Conservation (phyloP, 352 stramenopile genomes). For the Phytophthora quininea region DNA sequence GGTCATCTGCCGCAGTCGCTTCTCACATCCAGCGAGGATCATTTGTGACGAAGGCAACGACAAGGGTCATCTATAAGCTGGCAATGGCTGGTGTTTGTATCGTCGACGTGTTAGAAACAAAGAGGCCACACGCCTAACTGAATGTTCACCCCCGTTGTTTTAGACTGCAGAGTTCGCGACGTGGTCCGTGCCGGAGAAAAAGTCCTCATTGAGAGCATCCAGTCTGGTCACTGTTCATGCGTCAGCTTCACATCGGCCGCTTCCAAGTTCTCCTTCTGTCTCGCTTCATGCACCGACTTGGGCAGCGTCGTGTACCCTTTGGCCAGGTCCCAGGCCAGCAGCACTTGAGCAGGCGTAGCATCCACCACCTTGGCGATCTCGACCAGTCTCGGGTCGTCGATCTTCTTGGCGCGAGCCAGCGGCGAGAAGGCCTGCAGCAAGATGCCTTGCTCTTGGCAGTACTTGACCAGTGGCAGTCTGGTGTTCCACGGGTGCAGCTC, state of each 20-base stretch:
- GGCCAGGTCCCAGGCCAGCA: slow-evolving; percentile 53
- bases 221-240: slow-evolving; percentile 25
- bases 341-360: slow-evolving; percentile 46
- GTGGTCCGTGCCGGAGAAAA: slow-evolving; percentile 42
- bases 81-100: slow-evolving; percentile 27
- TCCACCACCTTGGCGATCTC: slow-evolving; percentile 39
- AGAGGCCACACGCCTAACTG: slow-evolving; percentile 14
- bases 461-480: slow-evolving; percentile 53
- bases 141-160: slow-evolving; percentile 19
- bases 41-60: too few species aligned
- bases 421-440: slow-evolving; percentile 56
- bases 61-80: slow-evolving; percentile 48
- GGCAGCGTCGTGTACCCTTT: slow-evolving; percentile 52
- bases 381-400: slow-evolving; percentile 42
- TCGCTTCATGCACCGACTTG: slow-evolving; percentile 49
- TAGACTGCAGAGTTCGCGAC: slow-evolving; percentile 41
- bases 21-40: slow-evolving; percentile 86
- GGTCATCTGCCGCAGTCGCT: slow-evolving; percentile 78
- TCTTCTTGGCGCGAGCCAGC: slow-evolving; percentile 48
- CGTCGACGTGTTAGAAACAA: slow-evolving; percentile 37
- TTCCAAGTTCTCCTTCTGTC: slow-evolving; percentile 59
- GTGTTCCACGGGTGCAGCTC: slow-evolving; percentile 73
- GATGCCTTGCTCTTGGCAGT: slow-evolving; percentile 54
- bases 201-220: slow-evolving; percentile 45
- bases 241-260: slow-evolving; percentile 41